These are phyloP conservation scores for Chaetomium cochliodes DNA, from an alignment of 495 filamentous ascomycete species.

Conservation along the genomic window DNA sequence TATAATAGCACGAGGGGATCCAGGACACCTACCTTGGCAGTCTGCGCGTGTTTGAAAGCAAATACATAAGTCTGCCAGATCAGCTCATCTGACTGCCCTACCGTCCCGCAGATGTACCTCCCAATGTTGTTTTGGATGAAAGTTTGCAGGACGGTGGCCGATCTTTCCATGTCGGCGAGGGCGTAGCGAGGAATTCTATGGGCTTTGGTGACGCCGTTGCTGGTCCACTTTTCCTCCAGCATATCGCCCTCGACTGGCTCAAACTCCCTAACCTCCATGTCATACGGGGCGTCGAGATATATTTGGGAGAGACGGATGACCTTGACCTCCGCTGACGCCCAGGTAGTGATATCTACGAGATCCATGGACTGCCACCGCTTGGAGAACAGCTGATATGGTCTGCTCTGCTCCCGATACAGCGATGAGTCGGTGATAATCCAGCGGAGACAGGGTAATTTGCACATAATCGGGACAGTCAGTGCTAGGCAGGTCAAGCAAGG, in stretches of 20 bases:
- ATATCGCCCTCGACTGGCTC: slow-evolving; percentile 28
- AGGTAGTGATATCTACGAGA: slow-evolving; percentile 29
- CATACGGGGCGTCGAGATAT: slow-evolving; percentile 24
- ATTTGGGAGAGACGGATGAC: slow-evolving; percentile 26
- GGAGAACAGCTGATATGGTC: slow-evolving; percentile 27
- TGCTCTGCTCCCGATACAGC: slow-evolving; percentile 31
- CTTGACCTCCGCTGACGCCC: slow-evolving; percentile 22
- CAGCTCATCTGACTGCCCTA: neutral
- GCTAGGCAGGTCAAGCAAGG: slow-evolving; percentile 29
- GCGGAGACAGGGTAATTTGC: slow-evolving; percentile 34
- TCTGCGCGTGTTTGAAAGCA: neutral
- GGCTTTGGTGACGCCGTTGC: slow-evolving; percentile 14
- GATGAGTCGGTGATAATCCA: slow-evolving; percentile 34
- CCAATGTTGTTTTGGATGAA: slow-evolving; percentile 15
- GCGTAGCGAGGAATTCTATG: slow-evolving; percentile 26
- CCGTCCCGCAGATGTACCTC: slow-evolving; percentile 1
- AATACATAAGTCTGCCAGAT: neutral
- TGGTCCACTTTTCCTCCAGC: slow-evolving; percentile 30
- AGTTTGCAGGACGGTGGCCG: slow-evolving; percentile 26
- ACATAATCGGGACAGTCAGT: slow-evolving; percentile 31
- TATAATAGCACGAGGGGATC: no score
- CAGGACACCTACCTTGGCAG: neutral
- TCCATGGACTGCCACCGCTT: slow-evolving; percentile 34
- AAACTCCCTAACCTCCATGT: slow-evolving; percentile 28
- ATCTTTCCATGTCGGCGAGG: slow-evolving; percentile 28